Percentiles rank a stretch among this genome's conserved stretches.
phyloP scores from a whole-genome alignment of 495 filamentous ascomycete genomes.

The Penicillium ochrochloron region DNA sequence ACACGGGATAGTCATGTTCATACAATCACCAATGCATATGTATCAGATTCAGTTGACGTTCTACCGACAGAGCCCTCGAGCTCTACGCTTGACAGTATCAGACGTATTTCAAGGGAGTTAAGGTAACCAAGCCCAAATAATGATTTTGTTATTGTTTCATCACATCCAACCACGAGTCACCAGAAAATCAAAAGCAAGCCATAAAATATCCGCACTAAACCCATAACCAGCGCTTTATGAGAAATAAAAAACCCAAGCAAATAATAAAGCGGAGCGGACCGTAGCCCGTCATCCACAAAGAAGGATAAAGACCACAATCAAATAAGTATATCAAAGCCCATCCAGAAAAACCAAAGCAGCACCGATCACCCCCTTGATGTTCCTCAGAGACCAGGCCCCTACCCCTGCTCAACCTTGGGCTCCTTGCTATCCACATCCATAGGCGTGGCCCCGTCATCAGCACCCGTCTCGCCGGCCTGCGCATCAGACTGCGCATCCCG shows the following conservation, averaged over 20 bases:
- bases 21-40: slow-evolving; percentile 15
- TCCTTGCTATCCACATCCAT: slow-evolving; percentile 51
- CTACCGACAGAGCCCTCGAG: not conserved
- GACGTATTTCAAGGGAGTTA: not conserved
- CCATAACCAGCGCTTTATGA: slow-evolving; percentile 20
- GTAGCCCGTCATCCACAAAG: not conserved
- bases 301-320: not conserved
- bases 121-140: not conserved
- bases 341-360: not conserved
- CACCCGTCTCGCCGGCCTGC: slow-evolving; percentile 26
- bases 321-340: not conserved
- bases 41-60: not conserved
- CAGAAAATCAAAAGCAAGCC: not conserved
- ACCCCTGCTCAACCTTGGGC: slow-evolving; percentile 38
- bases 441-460: slow-evolving; percentile 39
- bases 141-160: slow-evolving; percentile 6
- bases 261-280: not conserved
- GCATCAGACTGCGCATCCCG: slow-evolving; percentile 25
- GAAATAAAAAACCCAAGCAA: slow-evolving; percentile 3
- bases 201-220: slow-evolving; percentile 1
- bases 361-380: slow-evolving; percentile 1
- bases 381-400: not conserved
- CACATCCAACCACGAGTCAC: slow-evolving; percentile 1
- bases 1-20: slow-evolving; percentile 17
- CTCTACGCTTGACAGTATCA: no score